Evolutionary conservation across 805 yeast species (phyloP).

Genomic region (Myxozyma melibiosi): DNA sequence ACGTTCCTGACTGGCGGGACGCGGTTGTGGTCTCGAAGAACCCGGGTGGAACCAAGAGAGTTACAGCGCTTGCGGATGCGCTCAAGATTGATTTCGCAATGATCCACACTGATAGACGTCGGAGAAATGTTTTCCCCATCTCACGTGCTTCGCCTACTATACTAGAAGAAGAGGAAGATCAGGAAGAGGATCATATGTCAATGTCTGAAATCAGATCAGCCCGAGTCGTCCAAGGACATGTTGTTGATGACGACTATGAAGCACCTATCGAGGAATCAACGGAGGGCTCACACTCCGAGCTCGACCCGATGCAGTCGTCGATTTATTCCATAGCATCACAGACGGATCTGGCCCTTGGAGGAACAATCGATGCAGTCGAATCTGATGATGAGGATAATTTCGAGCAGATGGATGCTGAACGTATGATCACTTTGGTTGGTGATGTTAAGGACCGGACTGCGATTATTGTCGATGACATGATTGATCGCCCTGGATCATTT

Average conservation of each 20-base stretch:
- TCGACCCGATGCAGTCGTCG: constrained; percentile 39
- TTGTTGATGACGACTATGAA: constrained; percentile 80
- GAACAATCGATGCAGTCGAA: constrained; percentile 69
- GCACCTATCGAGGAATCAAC: constrained; percentile 42
- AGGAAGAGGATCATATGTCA: constrained; percentile 37
- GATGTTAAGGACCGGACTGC: constrained; percentile 92
- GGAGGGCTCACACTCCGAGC: constrained; percentile 37
- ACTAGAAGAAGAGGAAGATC: constrained; percentile 25
- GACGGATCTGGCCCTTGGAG: constrained; percentile 66
- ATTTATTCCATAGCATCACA: constrained; percentile 33
- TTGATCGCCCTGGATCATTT: constrained; percentile 90
- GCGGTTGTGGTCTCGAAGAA: constrained; percentile 98
- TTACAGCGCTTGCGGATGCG: constrained; percentile 96
- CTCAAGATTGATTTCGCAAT: constrained; percentile 95
- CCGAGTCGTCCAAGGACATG: constrained; percentile 94
- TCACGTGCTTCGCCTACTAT: constrained; percentile 40
- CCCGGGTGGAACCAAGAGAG: constrained; percentile 98
- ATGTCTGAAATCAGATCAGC: constrained; percentile 82
- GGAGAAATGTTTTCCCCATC: constrained; percentile 65
- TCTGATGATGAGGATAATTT: constrained; percentile 88
- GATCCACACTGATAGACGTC: constrained; percentile 97
- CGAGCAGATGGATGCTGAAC: constrained; percentile 51
- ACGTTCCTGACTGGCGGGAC: constrained; percentile 78
- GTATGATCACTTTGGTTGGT: constrained; percentile 87
- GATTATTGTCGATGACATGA: constrained; percentile 93